Conservation (phyloP, 2,329 filamentous ascomycete species). For the Bipolaris oryzae region DNA sequence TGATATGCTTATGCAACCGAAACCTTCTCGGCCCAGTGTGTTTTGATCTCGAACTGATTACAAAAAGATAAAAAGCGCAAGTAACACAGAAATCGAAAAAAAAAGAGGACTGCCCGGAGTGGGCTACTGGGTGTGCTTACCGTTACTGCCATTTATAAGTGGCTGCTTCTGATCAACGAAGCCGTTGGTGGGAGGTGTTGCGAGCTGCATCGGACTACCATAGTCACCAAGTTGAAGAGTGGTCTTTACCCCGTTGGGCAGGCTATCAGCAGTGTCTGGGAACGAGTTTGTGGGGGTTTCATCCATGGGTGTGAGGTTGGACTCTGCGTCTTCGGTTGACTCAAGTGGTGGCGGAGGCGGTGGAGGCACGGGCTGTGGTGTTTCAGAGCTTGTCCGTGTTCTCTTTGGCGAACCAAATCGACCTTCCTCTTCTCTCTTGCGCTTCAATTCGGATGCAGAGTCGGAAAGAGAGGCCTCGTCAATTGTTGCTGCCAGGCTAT, state of each 20-base stretch:
- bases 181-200: constrained; percentile 51
- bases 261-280: constrained; percentile 23
- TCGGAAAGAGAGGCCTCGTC: constrained; percentile 31
- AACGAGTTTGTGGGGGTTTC: constrained; percentile 20
- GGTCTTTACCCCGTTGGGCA: constrained; percentile 13
- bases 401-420: constrained; percentile 40
- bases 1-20: constrained; percentile 6
- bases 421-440: constrained; percentile 46
- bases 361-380: constrained; percentile 51
- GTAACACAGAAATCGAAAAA: constrained; percentile 6
- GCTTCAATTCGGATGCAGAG: constrained; percentile 43
- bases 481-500: constrained; percentile 27
- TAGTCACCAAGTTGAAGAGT: constrained; percentile 16
- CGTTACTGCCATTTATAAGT: neutral
- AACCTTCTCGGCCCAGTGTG: neutral
- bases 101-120: neutral
- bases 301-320: constrained; percentile 33
- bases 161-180: constrained; percentile 27
- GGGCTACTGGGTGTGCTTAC: neutral
- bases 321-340: constrained; percentile 38
- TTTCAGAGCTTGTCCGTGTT: constrained; percentile 38
- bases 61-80: constrained; percentile 7
- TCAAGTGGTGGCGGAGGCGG: constrained; percentile 47
- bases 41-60: constrained; percentile 4
- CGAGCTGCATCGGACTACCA: constrained; percentile 51